Evolutionary conservation across 495 filamentous ascomycete species (phyloP).

Genomic region (Aspergillus cristatus): DNA sequence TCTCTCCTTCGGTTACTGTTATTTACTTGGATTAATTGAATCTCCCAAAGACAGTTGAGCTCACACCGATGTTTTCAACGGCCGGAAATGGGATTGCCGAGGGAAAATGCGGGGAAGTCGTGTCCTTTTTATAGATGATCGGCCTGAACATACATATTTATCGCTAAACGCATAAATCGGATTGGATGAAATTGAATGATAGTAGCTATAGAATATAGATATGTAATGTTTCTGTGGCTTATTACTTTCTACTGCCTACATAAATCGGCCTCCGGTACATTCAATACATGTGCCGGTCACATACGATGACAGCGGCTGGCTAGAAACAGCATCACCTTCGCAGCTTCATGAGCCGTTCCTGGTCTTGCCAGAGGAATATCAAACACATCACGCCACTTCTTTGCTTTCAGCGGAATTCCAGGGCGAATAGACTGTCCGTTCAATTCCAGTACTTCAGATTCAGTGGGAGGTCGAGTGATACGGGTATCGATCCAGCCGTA

Average conservation of each 20-base stretch:
- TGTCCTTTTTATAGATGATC: too few relatives aligned
- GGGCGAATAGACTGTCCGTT: slow-evolving; percentile 32
- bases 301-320: slow-evolving; percentile 61
- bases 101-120: too few relatives aligned
- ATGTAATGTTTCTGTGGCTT: too few relatives aligned
- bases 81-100: too few relatives aligned
- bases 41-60: too few relatives aligned
- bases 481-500: slow-evolving; percentile 64
- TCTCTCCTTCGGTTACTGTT: too few relatives aligned
- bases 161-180: too few relatives aligned
- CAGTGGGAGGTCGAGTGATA: slow-evolving; percentile 53
- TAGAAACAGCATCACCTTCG: slow-evolving; percentile 57
- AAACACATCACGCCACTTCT: slow-evolving; percentile 21
- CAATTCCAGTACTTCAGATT: slow-evolving; percentile 58
- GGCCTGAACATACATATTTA: too few relatives aligned
- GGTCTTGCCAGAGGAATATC: slow-evolving; percentile 63
- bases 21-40: too few relatives aligned
- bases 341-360: slow-evolving; percentile 61
- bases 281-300: slow-evolving; percentile 19
- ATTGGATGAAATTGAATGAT: too few relatives aligned
- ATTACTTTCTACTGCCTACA: slow-evolving; percentile 1
- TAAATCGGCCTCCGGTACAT: slow-evolving; percentile 10
- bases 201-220: too few relatives aligned
- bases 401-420: slow-evolving; percentile 11
- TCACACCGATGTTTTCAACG: too few relatives aligned